phyloP scores from a whole-genome alignment of 2,329 filamentous ascomycete genomes.

The Penicillium digitatum region DNA sequence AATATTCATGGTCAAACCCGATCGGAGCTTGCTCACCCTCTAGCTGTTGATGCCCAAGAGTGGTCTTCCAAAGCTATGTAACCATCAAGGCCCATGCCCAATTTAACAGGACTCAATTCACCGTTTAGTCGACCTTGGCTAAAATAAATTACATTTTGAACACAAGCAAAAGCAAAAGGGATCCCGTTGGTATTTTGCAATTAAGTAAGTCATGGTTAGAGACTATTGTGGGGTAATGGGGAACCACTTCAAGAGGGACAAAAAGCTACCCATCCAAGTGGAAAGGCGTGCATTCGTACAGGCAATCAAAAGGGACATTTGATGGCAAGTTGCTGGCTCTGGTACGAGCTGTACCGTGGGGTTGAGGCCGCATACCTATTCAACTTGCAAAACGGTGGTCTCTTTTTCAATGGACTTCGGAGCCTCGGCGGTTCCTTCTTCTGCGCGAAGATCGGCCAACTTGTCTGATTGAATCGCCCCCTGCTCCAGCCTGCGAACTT shows the following conservation, averaged over 20 bases:
- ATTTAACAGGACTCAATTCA: too few relatives aligned
- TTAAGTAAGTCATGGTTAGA: neutral
- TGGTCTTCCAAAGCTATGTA: too few relatives aligned
- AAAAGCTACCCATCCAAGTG: neutral
- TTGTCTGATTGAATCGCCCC: slow-evolving; percentile 15
- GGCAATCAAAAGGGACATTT: neutral
- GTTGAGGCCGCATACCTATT: neutral
- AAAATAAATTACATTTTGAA: neutral
- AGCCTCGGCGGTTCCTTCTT: slow-evolving; percentile 2
- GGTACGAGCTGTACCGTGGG: neutral
- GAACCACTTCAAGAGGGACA: neutral
- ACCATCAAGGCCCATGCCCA: too few relatives aligned
- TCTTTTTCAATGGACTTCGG: slow-evolving; percentile 5
- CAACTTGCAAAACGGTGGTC: neutral
- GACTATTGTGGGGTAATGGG: neutral
- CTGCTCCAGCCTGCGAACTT: slow-evolving; percentile 18
- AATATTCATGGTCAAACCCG: too few relatives aligned
- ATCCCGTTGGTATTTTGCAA: neutral
- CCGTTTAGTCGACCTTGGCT: too few relatives aligned
- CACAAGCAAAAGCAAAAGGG: neutral
- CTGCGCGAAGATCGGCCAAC: slow-evolving; percentile 9
- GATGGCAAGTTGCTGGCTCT: neutral
- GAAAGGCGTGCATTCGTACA: neutral
- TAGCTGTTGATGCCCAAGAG: too few relatives aligned
- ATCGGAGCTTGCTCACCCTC: too few relatives aligned